phyloP scores from a whole-genome alignment of 176 grass and related monocot genomes.

The Miscanthus lutarioriparius region DNA sequence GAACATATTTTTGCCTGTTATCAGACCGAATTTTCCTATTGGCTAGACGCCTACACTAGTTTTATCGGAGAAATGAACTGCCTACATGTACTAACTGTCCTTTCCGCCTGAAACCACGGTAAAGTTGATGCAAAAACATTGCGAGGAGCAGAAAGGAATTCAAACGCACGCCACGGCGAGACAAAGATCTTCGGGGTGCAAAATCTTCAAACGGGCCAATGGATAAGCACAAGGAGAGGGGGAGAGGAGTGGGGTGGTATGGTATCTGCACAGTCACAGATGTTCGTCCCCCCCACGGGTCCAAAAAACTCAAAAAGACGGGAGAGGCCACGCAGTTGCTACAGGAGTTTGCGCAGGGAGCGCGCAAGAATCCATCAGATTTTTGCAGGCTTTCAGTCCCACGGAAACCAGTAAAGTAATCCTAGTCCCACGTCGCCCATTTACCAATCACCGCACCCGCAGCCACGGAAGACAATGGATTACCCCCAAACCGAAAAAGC shows the following conservation, averaged over 20 bases:
- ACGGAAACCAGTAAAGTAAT: slow-evolving; percentile 24
- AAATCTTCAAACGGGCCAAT: not conserved
- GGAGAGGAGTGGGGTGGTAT: not conserved
- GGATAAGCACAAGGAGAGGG: not conserved
- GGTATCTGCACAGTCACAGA: slow-evolving; percentile 3
- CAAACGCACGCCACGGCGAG: not conserved
- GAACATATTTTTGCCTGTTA: slow-evolving; percentile 34
- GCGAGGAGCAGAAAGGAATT: not conserved
- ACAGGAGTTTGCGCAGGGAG: slow-evolving; percentile 29
- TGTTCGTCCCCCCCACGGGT: not conserved
- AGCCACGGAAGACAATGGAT: not conserved
- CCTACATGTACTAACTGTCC: slow-evolving; percentile 39
- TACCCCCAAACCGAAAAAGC: not conserved
- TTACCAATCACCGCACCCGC: not conserved
- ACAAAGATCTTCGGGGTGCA: not conserved
- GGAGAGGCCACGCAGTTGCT: not conserved
- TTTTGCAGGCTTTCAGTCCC: slow-evolving; percentile 26
- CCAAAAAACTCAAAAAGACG: not conserved
- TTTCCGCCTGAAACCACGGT: slow-evolving; percentile 16
- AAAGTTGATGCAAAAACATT: not conserved
- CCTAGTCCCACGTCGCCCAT: not conserved
- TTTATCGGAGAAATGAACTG: slow-evolving; percentile 11
- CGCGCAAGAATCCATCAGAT: slow-evolving; percentile 31
- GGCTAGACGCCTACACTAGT: not conserved
- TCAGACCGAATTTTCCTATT: slow-evolving; percentile 19